Evolutionary conservation across 495 filamentous ascomycete species (phyloP).

Genomic region (Hypomontagnella submonticulosa): DNA sequence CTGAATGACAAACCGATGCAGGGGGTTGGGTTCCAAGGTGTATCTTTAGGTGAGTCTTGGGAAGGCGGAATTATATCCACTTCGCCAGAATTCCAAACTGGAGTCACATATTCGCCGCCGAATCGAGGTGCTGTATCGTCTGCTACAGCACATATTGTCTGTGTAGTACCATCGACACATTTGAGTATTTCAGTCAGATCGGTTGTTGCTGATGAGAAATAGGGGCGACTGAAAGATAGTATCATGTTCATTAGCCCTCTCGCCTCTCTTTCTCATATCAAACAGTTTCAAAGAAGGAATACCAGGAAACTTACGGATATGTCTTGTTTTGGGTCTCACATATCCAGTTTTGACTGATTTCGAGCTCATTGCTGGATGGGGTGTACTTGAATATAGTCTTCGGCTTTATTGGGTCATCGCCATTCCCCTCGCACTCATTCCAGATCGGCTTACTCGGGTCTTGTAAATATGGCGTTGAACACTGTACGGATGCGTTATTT

Average conservation of each 20-base stretch:
- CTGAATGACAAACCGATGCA: conserved; percentile 38
- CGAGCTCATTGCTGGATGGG: conserved; percentile 12
- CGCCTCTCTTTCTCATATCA: background rate
- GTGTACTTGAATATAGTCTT: conserved; percentile 36
- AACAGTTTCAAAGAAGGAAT: background rate
- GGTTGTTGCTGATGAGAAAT: conserved; percentile 34
- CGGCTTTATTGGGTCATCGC: background rate
- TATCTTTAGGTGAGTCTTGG: background rate
- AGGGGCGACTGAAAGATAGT: conserved; percentile 17
- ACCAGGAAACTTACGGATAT: conserved; percentile 29
- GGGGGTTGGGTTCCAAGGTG: conserved; percentile 39
- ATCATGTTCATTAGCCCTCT: background rate
- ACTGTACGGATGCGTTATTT: conserved; percentile 24
- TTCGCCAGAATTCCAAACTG: conserved; percentile 27
- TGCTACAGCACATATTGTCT: conserved; percentile 22
- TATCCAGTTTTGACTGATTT: conserved; percentile 35
- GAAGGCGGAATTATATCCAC: conserved; percentile 37
- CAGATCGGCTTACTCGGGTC: conserved; percentile 27
- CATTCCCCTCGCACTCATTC: conserved; percentile 20
- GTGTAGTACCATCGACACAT: conserved; percentile 21
- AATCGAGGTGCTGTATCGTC: conserved; percentile 21
- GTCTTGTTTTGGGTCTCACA: conserved; percentile 36
- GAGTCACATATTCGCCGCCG: conserved; percentile 29
- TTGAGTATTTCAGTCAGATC: conserved; percentile 21
- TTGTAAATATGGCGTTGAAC: conserved; percentile 40